Evolutionary conservation across 2,329 filamentous ascomycete species (phyloP).

Genomic region (Fusarium proliferatum): DNA sequence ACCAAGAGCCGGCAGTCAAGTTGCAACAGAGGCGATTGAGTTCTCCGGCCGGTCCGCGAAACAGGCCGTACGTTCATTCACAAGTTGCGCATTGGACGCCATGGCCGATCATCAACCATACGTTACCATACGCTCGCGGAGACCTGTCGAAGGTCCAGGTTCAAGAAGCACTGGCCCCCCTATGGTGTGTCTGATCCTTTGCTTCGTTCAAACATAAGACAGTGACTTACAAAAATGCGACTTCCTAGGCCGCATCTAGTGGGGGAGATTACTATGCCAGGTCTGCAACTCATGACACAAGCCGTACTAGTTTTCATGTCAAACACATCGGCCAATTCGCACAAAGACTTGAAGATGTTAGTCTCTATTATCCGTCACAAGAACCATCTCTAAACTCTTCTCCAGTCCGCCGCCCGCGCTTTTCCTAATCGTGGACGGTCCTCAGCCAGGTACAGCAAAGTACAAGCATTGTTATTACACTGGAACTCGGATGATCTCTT

Average conservation of each 20-base stretch:
- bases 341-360: conserved; percentile 64
- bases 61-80: not conserved
- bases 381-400: conserved; percentile 7
- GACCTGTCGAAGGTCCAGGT: conserved; percentile 58
- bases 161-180: conserved; percentile 59
- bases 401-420: conserved; percentile 63
- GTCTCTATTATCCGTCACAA: conserved; percentile 39
- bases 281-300: conserved; percentile 66
- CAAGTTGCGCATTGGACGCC: conserved; percentile 5
- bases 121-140: conserved; percentile 63
- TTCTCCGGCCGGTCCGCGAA: conserved; percentile 8
- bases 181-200: conserved; percentile 54
- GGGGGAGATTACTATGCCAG: conserved; percentile 45
- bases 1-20: conserved; percentile 11
- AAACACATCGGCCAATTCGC: conserved; percentile 67
- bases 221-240: conserved; percentile 29
- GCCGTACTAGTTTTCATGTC: conserved; percentile 68
- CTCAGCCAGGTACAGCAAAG: conserved; percentile 66
- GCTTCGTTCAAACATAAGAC: not conserved
- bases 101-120: conserved; percentile 62
- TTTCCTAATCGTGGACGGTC: conserved; percentile 66
- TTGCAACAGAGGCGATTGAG: conserved; percentile 2
- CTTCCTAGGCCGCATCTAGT: conserved; percentile 27
- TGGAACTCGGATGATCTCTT: conserved; percentile 70
- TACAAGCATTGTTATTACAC: conserved; percentile 65